Percentiles rank a stretch among this genome's conserved stretches.
phyloP scores from a whole-genome alignment of 805 yeast species.

The Metschnikowia dekortorum region DNA sequence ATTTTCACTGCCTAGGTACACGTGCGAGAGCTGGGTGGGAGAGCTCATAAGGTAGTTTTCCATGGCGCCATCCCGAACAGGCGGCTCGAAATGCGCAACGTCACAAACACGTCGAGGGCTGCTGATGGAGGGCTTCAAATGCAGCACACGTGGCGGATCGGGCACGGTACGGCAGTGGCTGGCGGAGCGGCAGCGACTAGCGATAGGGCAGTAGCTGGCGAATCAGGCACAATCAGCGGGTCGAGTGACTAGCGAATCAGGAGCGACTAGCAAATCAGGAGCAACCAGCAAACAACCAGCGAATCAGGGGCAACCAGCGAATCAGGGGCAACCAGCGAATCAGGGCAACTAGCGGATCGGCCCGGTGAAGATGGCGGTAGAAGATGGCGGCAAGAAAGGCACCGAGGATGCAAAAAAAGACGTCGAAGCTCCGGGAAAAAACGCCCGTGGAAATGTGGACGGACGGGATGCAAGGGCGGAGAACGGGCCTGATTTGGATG shows the following conservation, averaged over 20 bases:
- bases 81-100: not conserved
- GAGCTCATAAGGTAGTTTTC: constrained; percentile 39
- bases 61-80: constrained; percentile 21
- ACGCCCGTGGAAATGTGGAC: not conserved
- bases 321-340: not conserved
- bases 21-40: constrained; percentile 35
- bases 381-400: not conserved
- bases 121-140: not conserved
- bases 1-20: constrained; percentile 17
- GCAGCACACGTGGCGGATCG: not conserved
- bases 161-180: not conserved
- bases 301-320: too few relatives aligned
- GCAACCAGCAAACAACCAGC: not conserved
- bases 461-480: not conserved
- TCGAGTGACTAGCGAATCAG: too few relatives aligned
- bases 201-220: not conserved
- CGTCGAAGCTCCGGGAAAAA: not conserved
- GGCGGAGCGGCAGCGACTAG: not conserved
- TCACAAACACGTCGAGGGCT: not conserved
- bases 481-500: not conserved
- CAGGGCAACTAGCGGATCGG: too few relatives aligned
- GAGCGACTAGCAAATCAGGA: too few relatives aligned
- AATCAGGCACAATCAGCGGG: too few relatives aligned
- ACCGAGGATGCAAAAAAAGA: not conserved
- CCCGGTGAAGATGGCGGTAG: not conserved